Evolutionary conservation across 495 filamentous ascomycete genomes (phyloP), one percentile per base, ranked within the genome.

Genomic region (Acidomyces sp.): DNA sequence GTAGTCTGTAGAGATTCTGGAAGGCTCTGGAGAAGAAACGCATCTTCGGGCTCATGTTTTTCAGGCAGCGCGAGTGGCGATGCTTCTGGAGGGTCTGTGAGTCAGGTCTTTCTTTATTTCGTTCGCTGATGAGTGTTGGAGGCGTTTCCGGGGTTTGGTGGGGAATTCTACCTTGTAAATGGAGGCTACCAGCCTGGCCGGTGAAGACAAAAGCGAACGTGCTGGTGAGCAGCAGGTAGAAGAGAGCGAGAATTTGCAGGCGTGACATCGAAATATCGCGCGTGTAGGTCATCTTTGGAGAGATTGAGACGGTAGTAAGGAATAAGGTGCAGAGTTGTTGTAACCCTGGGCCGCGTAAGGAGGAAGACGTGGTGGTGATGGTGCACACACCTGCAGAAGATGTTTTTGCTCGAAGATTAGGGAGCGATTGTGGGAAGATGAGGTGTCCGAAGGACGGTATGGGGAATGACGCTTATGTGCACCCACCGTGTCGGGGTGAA

Each of bases 1-100:
- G 29, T 16, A 5, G 45, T n/a, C 29, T 31, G 15, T 12, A 52
- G 13, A 1, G 23, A 10, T 10, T 35, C 34, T 1, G 39, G 23
- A 0, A 58, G 10, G 4, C 37, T 42, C 6, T 56, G 6, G 13
- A 46, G 3, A 1, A 35, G 22, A 15, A 38, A 13, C 17, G 15
- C 22, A 32, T 38, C 17, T 16, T 19, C 37, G 5, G 41, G 30
- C 20, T 43, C 46, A 41, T 39, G 21, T 32, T 10, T 36, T 3
- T 24, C 19, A 27, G 18, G 21, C 15, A 13, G 10, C 18, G 21
- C 9, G 3, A 13, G 23, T 26, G 4, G 37, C 24, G n/a, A 30
- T 4, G 23, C 3, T 13, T 5, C 16, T 16, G n/a, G 3, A 30
- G 24, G 26, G 26, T n/a, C n/a, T n/a, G n/a, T n/a, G n/a, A n/a